phyloP scores from a whole-genome alignment of 2,329 filamentous ascomycete genomes.

The Fusarium aywerte region DNA sequence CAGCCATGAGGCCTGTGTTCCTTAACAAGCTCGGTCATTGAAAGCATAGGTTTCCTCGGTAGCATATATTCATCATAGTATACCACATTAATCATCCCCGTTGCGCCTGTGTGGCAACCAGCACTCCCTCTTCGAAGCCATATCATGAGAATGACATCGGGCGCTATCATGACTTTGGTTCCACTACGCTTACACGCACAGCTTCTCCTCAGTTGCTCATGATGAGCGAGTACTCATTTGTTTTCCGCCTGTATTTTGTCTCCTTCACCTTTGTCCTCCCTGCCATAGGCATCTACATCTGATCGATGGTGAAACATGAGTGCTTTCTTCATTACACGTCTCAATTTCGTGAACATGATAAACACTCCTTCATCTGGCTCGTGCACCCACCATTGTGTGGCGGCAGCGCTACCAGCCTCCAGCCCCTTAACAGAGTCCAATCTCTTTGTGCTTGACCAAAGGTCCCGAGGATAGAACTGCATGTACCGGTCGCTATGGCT shows the following conservation, averaged over 20 bases:
- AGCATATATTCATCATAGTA: neutral
- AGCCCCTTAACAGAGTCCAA: conserved; percentile 44
- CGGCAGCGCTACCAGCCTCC: conserved; percentile 42
- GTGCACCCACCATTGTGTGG: conserved; percentile 34
- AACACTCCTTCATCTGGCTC: conserved; percentile 34
- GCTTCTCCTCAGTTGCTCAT: conserved; percentile 12
- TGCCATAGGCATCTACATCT: neutral
- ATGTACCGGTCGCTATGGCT: conserved; percentile 37
- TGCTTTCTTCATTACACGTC: conserved; percentile 4
- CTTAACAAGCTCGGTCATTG: neutral
- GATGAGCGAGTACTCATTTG: conserved; percentile 9
- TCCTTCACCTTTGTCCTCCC: neutral
- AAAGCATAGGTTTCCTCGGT: neutral
- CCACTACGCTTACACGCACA: conserved; percentile 22
- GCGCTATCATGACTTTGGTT: conserved; percentile 26
- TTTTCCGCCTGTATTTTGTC: neutral
- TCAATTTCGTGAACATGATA: conserved; percentile 16
- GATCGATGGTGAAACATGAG: conserved; percentile 24
- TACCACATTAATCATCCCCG: neutral
- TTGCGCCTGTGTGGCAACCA: conserved; percentile 3
- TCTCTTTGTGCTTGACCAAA: conserved; percentile 38
- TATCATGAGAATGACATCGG: conserved; percentile 13
- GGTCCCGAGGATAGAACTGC: conserved; percentile 27
- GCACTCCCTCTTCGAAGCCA: neutral
- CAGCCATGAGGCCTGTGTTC: neutral